These are phyloP conservation scores for Eucalyptus marginata DNA, from an alignment of 345 rosid species.

Conservation along the genomic window DNA sequence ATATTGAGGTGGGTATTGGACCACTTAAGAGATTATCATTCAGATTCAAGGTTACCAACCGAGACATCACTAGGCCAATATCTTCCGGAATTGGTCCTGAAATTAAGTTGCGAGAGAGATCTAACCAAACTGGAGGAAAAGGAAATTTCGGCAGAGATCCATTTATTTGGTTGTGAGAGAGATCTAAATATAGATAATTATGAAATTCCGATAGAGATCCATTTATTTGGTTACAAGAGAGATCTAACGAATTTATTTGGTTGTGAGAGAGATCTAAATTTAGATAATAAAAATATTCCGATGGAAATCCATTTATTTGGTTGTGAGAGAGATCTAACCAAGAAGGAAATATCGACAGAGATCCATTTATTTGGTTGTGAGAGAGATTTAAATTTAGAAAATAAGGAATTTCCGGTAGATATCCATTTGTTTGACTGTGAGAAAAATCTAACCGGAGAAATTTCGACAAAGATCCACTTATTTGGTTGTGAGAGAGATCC, in stretches of 20 bases:
- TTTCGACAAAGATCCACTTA: not conserved
- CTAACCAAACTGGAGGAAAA: fast-evolving
- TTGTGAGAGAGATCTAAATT: not conserved
- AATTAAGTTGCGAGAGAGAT: not conserved
- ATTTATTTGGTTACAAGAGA: not conserved
- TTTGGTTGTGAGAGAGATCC: not conserved
- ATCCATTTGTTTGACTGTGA: no score
- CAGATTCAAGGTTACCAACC: fast-evolving
- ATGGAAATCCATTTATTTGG: no score
- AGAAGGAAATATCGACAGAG: no score
- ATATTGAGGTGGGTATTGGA: not conserved
- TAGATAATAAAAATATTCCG: no score
- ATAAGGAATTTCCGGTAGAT: no score
- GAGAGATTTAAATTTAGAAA: no score
- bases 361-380: no score
- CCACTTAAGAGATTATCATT: not conserved
- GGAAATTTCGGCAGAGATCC: not conserved
- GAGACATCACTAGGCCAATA: fast-evolving
- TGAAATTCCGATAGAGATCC: not conserved
- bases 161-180: not conserved
- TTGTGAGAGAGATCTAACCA: no score
- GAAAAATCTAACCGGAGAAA: not conserved
- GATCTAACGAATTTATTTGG: not conserved
- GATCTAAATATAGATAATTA: no score
- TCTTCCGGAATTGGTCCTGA: not conserved